Percentiles rank a stretch among this genome's conserved stretches.
These are phyloP conservation scores for Mortierella sp. DNA, from an alignment of 371 early-diverging fungal species.

Conservation along the genomic window DNA sequence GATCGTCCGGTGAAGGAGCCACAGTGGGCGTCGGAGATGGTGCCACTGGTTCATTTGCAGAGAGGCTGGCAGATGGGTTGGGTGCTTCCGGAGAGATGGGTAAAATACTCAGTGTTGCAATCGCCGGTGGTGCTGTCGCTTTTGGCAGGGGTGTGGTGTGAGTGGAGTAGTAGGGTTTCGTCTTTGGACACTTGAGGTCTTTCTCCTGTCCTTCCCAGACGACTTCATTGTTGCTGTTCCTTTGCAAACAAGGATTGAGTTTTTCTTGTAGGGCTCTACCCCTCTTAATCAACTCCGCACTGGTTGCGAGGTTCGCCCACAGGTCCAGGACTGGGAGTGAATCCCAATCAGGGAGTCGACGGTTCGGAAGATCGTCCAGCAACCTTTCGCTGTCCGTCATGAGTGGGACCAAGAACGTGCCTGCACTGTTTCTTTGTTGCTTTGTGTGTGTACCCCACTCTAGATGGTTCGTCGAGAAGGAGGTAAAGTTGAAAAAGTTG, in stretches of 20 bases:
- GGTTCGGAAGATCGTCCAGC: conserved; percentile 63
- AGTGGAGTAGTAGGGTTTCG: conserved; percentile 48
- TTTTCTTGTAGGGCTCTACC: conserved; percentile 58
- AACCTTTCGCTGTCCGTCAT: conserved; percentile 66
- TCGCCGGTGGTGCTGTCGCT: conserved; percentile 32
- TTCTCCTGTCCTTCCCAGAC: conserved; percentile 55
- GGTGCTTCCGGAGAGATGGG: conserved; percentile 14
- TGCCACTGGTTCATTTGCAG: conserved; percentile 2
- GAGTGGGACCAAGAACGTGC: conserved; percentile 66
- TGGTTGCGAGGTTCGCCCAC: conserved; percentile 63
- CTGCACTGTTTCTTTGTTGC: conserved; percentile 60
- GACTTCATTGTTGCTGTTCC: conserved; percentile 44
- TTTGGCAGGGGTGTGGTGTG: conserved; percentile 49
- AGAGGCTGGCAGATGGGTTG: background rate
- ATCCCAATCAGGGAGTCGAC: conserved; percentile 60
- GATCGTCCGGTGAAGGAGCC: conserved; percentile 6
- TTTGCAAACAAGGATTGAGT: conserved; percentile 62
- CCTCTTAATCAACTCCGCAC: conserved; percentile 56
- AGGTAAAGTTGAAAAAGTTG: conserved; percentile 67
- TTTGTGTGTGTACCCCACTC: conserved; percentile 72
- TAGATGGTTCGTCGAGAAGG: conserved; percentile 75
- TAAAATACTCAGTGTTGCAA: conserved; percentile 36
- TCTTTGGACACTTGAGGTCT: conserved; percentile 53
- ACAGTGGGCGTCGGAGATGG: conserved; percentile 16
- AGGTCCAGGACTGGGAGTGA: conserved; percentile 65